phyloP scores from a whole-genome alignment of 345 rosid genomes.

The Gossypium rotundifolium region DNA sequence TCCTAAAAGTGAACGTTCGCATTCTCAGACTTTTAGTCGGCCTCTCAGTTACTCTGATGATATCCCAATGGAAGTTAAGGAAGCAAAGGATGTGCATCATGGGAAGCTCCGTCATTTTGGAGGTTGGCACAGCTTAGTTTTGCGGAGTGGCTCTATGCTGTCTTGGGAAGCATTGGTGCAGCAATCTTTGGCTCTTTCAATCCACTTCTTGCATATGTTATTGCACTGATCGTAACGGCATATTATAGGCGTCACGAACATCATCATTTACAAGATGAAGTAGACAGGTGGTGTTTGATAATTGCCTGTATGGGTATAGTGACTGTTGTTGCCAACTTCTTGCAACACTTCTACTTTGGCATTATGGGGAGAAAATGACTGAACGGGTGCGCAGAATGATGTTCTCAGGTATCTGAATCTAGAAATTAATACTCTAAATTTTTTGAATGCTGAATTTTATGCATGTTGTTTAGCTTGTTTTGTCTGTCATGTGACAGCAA shows the following conservation, averaged over 20 bases:
- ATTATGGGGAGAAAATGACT: conserved; percentile 99
- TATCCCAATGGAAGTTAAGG: conserved; percentile 40
- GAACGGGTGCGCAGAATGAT: conserved; percentile 97
- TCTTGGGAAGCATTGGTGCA: conserved; percentile 96
- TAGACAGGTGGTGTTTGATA: conserved; percentile 94
- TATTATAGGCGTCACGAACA: conserved; percentile 43
- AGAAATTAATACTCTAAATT: not conserved
- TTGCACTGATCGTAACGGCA: conserved; percentile 73
- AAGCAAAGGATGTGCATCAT: conserved; percentile 43
- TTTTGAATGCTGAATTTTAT: not conserved
- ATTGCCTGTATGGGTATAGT: conserved; percentile 98
- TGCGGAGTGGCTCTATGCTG: conserved; percentile 98
- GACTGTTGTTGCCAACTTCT: conserved; percentile 91
- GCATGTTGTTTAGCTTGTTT: conserved; percentile 15
- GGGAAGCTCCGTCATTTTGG: conserved; percentile 81
- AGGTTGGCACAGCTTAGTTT: conserved; percentile 89
- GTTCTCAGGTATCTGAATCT: conserved; percentile 76
- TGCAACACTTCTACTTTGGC: conserved; percentile 98
- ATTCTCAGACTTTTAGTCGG: conserved; percentile 95
- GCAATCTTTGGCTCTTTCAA: conserved; percentile 97
- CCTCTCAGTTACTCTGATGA: conserved; percentile 84
- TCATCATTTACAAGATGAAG: conserved; percentile 58
- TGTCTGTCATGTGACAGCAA: conserved; percentile 54
- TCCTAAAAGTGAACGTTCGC: conserved; percentile 91
- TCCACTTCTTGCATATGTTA: conserved; percentile 95